Conservation (phyloP, 108 stramenopile species). For the Conticribra weissflogii region DNA sequence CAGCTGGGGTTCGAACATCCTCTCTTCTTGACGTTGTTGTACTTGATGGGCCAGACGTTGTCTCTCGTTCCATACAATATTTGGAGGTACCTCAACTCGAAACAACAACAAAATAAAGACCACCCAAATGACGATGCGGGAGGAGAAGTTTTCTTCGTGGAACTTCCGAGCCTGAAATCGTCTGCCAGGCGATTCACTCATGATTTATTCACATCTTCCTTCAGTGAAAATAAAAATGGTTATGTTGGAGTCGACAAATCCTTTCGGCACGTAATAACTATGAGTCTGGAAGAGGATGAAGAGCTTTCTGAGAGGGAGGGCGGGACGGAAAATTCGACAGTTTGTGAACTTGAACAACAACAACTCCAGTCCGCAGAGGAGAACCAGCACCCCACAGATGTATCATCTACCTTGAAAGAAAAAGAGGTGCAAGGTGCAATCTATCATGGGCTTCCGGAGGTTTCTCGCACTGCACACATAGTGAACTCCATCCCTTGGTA, state of each 20-base stretch:
- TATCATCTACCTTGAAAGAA: too few relatives aligned
- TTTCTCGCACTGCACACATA: background rate
- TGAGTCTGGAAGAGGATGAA: background rate
- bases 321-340: background rate
- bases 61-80: constrained; percentile 22
- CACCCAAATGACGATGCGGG: background rate
- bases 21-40: constrained; percentile 36
- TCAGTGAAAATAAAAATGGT: background rate
- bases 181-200: too few relatives aligned
- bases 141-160: too few relatives aligned
- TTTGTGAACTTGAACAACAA: background rate
- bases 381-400: too few relatives aligned
- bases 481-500: background rate
- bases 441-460: background rate
- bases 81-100: background rate
- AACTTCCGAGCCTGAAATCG: too few relatives aligned
- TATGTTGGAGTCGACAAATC: background rate
- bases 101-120: background rate
- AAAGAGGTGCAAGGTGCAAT: background rate
- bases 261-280: background rate
- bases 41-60: constrained; percentile 35
- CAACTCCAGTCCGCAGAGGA: too few relatives aligned
- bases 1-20: constrained; percentile 44
- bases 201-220: background rate
- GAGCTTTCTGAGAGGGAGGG: background rate